These are phyloP conservation scores for Cyclotella atomus DNA, from an alignment of 108 stramenopile species.

Conservation along the genomic window DNA sequence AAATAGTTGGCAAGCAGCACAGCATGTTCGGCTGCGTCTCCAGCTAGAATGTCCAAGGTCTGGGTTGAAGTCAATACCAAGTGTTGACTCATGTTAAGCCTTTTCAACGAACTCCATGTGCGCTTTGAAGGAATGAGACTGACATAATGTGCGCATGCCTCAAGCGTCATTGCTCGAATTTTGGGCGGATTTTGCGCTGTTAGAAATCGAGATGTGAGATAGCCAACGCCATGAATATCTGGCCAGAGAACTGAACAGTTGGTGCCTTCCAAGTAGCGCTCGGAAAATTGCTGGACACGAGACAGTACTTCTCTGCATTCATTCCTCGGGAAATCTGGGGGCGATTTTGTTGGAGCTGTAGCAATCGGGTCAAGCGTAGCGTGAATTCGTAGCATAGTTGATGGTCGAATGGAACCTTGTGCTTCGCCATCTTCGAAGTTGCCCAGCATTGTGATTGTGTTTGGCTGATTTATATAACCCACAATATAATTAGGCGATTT, in stretches of 20 bases:
- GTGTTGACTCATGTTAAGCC: slow-evolving; percentile 31
- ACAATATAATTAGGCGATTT: slow-evolving; percentile 56
- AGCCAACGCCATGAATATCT: slow-evolving; percentile 25
- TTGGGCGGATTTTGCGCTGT: slow-evolving; percentile 58
- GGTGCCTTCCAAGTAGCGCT: slow-evolving; percentile 1
- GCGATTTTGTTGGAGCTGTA: slow-evolving; percentile 13
- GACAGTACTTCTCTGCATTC: slow-evolving; percentile 4
- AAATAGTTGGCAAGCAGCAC: slow-evolving; percentile 75
- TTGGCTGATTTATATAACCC: slow-evolving; percentile 51
- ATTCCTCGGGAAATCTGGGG: slow-evolving; percentile 24
- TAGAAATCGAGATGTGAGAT: slow-evolving; percentile 52
- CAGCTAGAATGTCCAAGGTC: slow-evolving; percentile 74
- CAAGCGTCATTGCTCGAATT: slow-evolving; percentile 31
- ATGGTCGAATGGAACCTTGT: neutral
- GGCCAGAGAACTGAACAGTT: slow-evolving; percentile 40
- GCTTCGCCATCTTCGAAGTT: neutral
- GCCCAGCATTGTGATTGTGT: too few species aligned
- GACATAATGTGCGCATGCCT: slow-evolving; percentile 64
- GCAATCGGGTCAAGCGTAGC: slow-evolving; percentile 20
- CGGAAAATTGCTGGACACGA: slow-evolving; percentile 19
- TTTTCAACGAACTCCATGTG: slow-evolving; percentile 70
- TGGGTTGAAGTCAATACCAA: slow-evolving; percentile 73
- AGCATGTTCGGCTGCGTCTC: slow-evolving; percentile 78
- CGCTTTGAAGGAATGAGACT: slow-evolving; percentile 68
- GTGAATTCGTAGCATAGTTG: slow-evolving; percentile 13